Percentiles rank a stretch among this genome's conserved stretches.
phyloP scores from a whole-genome alignment of 306 rosid genomes.

The Alnus rubra region DNA sequence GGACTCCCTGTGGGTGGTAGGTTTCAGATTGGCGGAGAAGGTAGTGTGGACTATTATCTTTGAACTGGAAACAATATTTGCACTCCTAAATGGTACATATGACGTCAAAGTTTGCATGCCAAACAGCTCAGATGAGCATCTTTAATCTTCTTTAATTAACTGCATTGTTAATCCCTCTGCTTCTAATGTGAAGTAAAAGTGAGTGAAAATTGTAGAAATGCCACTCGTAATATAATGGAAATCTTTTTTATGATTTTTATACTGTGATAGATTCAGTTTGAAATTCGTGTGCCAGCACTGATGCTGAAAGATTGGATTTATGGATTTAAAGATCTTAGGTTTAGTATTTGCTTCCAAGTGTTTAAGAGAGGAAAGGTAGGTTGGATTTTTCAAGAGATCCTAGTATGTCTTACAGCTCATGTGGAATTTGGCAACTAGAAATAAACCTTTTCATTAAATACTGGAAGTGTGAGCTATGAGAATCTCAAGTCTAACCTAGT shows the following conservation, averaged over 20 bases:
- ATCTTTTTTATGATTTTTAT: background rate
- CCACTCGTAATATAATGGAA: background rate
- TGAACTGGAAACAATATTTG: background rate
- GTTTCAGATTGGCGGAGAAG: background rate
- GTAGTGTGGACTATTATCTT: background rate
- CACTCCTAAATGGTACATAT: background rate
- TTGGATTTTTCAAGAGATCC: no score
- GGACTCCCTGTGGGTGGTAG: background rate
- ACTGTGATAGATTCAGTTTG: background rate
- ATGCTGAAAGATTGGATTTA: no score
- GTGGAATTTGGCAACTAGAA: no score
- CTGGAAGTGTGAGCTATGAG: no score
- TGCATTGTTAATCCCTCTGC: background rate
- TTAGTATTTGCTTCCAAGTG: no score
- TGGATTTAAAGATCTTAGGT: no score
- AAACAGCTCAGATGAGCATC: background rate
- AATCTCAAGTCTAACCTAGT: no score
- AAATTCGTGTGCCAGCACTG: no score
- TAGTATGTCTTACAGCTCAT: no score
- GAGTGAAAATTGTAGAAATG: background rate
- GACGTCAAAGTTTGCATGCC: background rate
- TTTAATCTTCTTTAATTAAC: background rate
- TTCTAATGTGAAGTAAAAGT: background rate
- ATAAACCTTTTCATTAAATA: no score
- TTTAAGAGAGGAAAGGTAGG: no score